Evolutionary conservation across 2,329 filamentous ascomycete species (phyloP), one percentile per base, ranked within the genome.

Genomic region (Scolecobasidium constrictum): DNA sequence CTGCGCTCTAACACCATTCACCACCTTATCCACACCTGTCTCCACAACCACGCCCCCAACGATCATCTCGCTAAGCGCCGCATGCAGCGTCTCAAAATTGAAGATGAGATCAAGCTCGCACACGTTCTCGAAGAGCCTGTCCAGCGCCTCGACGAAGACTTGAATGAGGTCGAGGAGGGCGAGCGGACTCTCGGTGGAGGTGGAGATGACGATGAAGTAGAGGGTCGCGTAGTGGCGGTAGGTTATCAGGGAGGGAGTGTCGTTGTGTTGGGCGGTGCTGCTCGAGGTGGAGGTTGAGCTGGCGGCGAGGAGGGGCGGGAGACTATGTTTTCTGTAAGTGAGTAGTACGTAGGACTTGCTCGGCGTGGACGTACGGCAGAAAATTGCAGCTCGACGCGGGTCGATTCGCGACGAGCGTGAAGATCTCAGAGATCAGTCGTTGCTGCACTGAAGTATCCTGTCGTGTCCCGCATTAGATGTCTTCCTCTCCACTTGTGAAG

Each of bases 51-150:
- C 86, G 1, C 90, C 90, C 12, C 90, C 90, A 13, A 94, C 85
- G 44, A 96, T 83, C 86, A 96, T 94, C 70, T 96, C 90, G 45
- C 79, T 81, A 7, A 96, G 68, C 13, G 87, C 80, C 6, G 90
- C 84, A 68, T 98, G 92, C 55, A 98, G 71, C 13, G 87, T 93
- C 72, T 98, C 92, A 54, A 94, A 98, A 60, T 96, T 96, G 69
- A 98, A 98, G 61, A 98, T 98, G 52, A 98, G 73, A 62, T 98
- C 88, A 44, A 98, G 71, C 68, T 98, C 92, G 72, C 92, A 98
- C 7, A 98, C 92, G 60, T 98, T 95, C 66, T 96, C 92, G 59
- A 98, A 98, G 33, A 98, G 72, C 50, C 86, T 79, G 62, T 98
- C 92, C 26, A 98, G 75, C 1, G 90, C 81, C 64, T 98, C 92